Conservation (phyloP, 805 yeast species). For the Saccharomycopsis fibuligera region DNA sequence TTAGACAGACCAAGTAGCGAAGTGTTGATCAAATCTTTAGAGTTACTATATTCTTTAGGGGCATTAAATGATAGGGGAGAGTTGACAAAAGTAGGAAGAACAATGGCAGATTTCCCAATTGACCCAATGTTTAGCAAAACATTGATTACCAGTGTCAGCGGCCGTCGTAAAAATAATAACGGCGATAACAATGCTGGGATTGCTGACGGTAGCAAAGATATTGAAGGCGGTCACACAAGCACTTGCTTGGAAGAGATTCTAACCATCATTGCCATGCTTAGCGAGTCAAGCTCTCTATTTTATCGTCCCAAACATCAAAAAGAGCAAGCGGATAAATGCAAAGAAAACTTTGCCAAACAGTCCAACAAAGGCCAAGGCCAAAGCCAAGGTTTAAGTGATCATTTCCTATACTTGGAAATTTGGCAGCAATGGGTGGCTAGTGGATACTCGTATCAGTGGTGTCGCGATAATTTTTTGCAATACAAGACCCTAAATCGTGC, state of each 20-base stretch:
- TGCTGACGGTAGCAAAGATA: background rate
- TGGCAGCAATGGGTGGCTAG: conserved; percentile 71
- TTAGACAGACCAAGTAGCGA: conserved; percentile 83
- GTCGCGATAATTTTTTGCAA: conserved; percentile 76
- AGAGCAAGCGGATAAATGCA: conserved; percentile 58
- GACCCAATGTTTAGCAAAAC: conserved; percentile 86
- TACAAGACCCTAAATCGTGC: conserved; percentile 65
- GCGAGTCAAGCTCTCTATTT: conserved; percentile 68
- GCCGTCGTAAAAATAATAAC: too few relatives aligned
- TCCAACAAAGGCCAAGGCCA: conserved; percentile 41
- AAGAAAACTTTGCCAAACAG: conserved; percentile 44
- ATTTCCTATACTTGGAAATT: conserved; percentile 63
- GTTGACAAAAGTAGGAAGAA: conserved; percentile 68
- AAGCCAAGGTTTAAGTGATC: conserved; percentile 60
- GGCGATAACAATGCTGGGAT: too few relatives aligned
- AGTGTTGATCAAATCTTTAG: conserved; percentile 67
- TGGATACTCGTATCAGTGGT: conserved; percentile 72
- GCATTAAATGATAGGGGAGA: conserved; percentile 78
- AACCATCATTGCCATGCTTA: conserved; percentile 75
- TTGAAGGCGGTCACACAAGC: background rate
- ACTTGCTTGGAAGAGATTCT: conserved; percentile 64
- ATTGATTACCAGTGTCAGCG: conserved; percentile 58
- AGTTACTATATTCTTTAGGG: conserved; percentile 77
- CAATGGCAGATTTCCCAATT: conserved; percentile 88
- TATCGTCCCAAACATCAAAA: conserved; percentile 63